Conservation (phyloP, 2,329 filamentous ascomycete species). For the Aplosporella prunicola region DNA sequence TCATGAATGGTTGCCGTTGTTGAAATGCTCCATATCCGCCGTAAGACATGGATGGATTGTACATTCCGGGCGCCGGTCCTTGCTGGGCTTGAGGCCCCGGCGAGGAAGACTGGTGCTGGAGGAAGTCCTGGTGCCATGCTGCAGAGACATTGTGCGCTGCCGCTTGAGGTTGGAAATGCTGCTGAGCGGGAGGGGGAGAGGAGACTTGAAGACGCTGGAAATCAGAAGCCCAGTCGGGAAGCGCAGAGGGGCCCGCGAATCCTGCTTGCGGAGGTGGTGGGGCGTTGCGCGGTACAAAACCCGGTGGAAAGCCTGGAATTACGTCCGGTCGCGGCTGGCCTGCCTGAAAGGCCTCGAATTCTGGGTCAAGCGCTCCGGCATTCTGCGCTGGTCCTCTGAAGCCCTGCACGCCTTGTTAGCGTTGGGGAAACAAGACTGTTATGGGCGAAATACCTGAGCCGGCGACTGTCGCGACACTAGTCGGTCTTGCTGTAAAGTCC, state of each 20-base stretch:
- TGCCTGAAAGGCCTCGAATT: slow-evolving; percentile 61
- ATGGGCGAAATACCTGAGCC: slow-evolving; percentile 39
- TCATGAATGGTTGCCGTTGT: slow-evolving; percentile 7
- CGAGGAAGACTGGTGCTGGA: slow-evolving; percentile 24
- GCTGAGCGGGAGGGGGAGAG: slow-evolving; percentile 32
- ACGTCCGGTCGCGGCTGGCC: slow-evolving; percentile 31
- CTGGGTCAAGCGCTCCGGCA: slow-evolving; percentile 49
- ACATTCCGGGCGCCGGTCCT: too few species aligned
- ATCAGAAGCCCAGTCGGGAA: slow-evolving; percentile 40
- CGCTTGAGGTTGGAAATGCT: slow-evolving; percentile 35
- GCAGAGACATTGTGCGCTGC: slow-evolving; percentile 17
- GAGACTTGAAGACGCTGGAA: slow-evolving; percentile 40
- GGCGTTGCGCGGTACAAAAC: slow-evolving; percentile 19
- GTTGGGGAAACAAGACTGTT: background rate
- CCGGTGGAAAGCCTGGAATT: slow-evolving; percentile 29
- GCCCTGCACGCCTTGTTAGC: slow-evolving; percentile 34
- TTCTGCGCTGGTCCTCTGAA: slow-evolving; percentile 48
- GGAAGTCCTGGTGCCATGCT: slow-evolving; percentile 55
- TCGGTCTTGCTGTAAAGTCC: slow-evolving; percentile 65
- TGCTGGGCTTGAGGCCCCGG: slow-evolving; percentile 24
- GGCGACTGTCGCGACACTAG: slow-evolving; percentile 45
- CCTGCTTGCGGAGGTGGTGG: slow-evolving; percentile 21
- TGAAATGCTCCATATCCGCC: slow-evolving; percentile 1
- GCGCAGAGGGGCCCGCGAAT: slow-evolving; percentile 18
- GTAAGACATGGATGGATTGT: background rate